A percentile compares a stretch with the other conserved stretches of the same genome.
These are phyloP conservation scores for Boletus reticuloceps DNA, from an alignment of 768 basidiomycete species.

Conservation along the genomic window DNA sequence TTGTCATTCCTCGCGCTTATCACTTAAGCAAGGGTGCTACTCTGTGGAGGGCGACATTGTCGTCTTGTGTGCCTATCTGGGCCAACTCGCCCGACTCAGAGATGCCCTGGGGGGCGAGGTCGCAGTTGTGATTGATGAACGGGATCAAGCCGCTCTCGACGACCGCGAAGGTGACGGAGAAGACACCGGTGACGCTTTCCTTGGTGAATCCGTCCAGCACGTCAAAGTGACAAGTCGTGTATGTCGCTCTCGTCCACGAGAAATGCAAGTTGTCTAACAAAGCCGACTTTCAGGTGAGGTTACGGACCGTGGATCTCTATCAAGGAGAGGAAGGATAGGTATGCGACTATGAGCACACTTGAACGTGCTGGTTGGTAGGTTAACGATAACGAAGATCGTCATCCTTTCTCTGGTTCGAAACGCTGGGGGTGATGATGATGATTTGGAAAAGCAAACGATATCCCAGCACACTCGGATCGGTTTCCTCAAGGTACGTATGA, in stretches of 20 bases:
- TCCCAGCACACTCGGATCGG: slow-evolving; percentile 47
- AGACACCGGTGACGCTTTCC: slow-evolving; percentile 27
- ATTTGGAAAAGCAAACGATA: slow-evolving; percentile 17
- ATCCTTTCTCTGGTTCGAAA: slow-evolving; percentile 77
- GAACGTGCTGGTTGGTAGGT: not conserved
- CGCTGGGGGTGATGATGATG: slow-evolving; percentile 46
- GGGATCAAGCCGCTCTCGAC: slow-evolving; percentile 60
- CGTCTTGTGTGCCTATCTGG: slow-evolving; percentile 52
- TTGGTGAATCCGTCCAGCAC: slow-evolving; percentile 35
- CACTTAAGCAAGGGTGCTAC: slow-evolving; percentile 45
- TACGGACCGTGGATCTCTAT: slow-evolving; percentile 76
- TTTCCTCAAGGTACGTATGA: slow-evolving; percentile 60
- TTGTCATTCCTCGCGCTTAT: not conserved
- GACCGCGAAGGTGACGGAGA: slow-evolving; percentile 45
- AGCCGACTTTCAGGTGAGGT: slow-evolving; percentile 45
- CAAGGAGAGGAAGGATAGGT: slow-evolving; percentile 73
- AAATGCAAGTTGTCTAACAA: not conserved
- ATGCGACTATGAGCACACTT: not conserved
- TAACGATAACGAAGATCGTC: slow-evolving; percentile 45
- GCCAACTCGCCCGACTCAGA: slow-evolving; percentile 46
- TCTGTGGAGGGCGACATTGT: slow-evolving; percentile 48
- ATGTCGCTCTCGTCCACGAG: slow-evolving; percentile 10
- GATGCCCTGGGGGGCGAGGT: slow-evolving; percentile 45
- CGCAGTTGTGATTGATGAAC: slow-evolving; percentile 65
- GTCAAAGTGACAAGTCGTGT: slow-evolving; percentile 55